Percentiles rank a stretch among this genome's conserved stretches.
Evolutionary conservation across 2,329 filamentous ascomycete genomes (phyloP).

Genomic region (Trichophaea hybrida): DNA sequence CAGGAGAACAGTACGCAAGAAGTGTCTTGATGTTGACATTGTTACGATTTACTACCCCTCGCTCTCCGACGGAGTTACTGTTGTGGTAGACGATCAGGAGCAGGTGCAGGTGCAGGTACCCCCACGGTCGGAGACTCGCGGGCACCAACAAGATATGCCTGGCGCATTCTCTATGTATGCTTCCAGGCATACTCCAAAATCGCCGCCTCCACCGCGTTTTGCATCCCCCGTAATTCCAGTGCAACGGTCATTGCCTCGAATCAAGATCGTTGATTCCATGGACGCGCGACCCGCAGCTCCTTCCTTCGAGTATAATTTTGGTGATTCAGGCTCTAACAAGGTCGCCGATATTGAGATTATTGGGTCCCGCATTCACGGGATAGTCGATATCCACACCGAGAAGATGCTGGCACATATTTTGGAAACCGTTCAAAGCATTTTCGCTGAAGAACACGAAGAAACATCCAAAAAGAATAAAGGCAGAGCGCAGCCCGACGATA

Average conservation of each 20-base stretch:
- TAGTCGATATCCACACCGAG: slow-evolving; percentile 16
- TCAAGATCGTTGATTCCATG: slow-evolving; percentile 13
- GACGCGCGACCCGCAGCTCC: neutral
- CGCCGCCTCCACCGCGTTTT: slow-evolving; percentile 17
- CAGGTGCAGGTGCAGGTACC: no score
- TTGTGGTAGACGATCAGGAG: no score
- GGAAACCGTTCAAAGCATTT: slow-evolving; percentile 9
- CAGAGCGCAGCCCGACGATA: neutral
- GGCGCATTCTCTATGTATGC: slow-evolving; percentile 45
- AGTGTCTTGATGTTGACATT: slow-evolving; percentile 30
- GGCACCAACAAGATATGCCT: slow-evolving; percentile 32
- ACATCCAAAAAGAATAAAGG: neutral
- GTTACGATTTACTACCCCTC: slow-evolving; percentile 30
- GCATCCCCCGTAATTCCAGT: slow-evolving; percentile 10
- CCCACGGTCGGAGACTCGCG: neutral
- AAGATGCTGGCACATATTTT: slow-evolving; percentile 15
- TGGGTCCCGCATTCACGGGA: slow-evolving; percentile 11
- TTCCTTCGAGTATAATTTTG: neutral
- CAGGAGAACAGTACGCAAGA: slow-evolving; percentile 9
- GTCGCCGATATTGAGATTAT: slow-evolving; percentile 16
- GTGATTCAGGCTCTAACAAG: neutral
- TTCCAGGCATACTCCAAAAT: slow-evolving; percentile 22
- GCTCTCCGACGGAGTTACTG: neutral
- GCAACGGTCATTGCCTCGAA: slow-evolving; percentile 4
- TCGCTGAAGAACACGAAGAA: slow-evolving; percentile 4